phyloP scores from a whole-genome alignment of 805 yeast genomes.

The Starmerella vitae region DNA sequence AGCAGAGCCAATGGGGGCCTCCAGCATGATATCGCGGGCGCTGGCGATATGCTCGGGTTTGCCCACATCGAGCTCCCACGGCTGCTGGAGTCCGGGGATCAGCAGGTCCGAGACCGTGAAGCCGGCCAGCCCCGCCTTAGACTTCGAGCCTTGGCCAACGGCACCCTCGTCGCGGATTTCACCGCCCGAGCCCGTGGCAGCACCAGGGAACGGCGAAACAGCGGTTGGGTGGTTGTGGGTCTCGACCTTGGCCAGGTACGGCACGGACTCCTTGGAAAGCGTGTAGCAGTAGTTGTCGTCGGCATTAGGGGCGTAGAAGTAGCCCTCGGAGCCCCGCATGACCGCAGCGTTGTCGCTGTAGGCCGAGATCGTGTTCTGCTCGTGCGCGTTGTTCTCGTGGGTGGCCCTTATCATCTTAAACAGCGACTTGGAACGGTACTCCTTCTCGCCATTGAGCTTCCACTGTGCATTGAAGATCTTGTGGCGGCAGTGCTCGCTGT shows the following conservation, averaged over 20 bases:
- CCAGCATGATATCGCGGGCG: constrained; percentile 84
- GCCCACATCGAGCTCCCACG: constrained; percentile 90
- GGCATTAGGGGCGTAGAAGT: constrained; percentile 65
- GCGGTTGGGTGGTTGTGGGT: constrained; percentile 99
- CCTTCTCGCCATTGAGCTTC: constrained; percentile 68
- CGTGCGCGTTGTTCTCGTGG: constrained; percentile 46
- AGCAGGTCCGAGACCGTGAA: constrained; percentile 80
- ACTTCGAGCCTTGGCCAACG: constrained; percentile 93
- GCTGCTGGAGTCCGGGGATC: constrained; percentile 75
- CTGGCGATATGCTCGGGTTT: constrained; percentile 89
- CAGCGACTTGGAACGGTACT: constrained; percentile 54
- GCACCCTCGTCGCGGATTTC: constrained; percentile 99
- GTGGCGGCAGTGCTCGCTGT: constrained; percentile 98
- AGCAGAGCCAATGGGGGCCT: constrained; percentile 95
- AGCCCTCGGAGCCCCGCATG: constrained; percentile 58
- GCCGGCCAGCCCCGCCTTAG: constrained; percentile 93
- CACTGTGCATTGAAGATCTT: constrained; percentile 97
- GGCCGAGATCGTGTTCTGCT: constrained; percentile 78
- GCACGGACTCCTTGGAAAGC: constrained; percentile 62
- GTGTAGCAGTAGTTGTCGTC: constrained; percentile 53
- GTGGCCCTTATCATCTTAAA: constrained; percentile 96
- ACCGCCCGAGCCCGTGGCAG: constrained; percentile 99
- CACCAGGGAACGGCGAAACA: constrained; percentile 97
- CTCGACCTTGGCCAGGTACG: constrained; percentile 88
- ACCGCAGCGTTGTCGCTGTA: constrained; percentile 98